phyloP scores from a whole-genome alignment of 164 flowering plant genomes.

The Dillenia suffruticosa region DNA sequence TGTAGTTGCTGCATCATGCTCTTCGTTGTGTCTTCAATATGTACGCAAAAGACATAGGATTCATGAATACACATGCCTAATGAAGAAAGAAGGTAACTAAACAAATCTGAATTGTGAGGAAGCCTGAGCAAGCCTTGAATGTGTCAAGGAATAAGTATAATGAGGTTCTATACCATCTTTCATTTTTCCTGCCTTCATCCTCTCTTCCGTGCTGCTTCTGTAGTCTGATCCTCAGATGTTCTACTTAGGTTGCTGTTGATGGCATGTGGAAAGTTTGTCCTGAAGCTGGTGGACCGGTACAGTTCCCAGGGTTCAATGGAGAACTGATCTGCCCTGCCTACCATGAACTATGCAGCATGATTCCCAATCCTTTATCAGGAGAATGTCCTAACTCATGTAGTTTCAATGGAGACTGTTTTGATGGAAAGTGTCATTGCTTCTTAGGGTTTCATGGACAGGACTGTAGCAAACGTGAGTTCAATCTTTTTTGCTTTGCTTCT shows the following conservation, averaged over 20 bases:
- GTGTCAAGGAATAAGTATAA: too few species aligned
- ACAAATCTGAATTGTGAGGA: too few species aligned
- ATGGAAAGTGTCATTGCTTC: conserved; percentile 84
- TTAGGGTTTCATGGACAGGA: conserved; percentile 87
- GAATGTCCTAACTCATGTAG: conserved; percentile 78
- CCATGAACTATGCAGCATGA: conserved; percentile 73
- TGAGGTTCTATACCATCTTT: too few species aligned
- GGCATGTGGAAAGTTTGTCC: conserved; percentile 95
- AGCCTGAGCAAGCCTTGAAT: too few species aligned
- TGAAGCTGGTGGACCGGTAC: conserved; percentile 77
- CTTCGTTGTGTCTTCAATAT: too few species aligned
- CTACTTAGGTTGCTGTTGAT: conserved; percentile 86
- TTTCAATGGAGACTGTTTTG: conserved; percentile 86
- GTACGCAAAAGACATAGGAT: too few species aligned
- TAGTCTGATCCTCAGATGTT: neutral
- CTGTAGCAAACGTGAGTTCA: conserved; percentile 77
- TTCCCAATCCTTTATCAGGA: conserved; percentile 33
- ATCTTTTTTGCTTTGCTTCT: neutral
- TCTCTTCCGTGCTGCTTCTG: too few species aligned
- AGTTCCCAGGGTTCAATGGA: conserved; percentile 89
- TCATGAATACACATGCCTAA: too few species aligned
- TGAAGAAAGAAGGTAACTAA: too few species aligned
- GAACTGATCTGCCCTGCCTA: conserved; percentile 86
- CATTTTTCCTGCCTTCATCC: too few species aligned
- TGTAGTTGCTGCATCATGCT: too few species aligned